Conservation (phyloP, 148 eudicot genomes). For the Polygonum maritimum region DNA sequence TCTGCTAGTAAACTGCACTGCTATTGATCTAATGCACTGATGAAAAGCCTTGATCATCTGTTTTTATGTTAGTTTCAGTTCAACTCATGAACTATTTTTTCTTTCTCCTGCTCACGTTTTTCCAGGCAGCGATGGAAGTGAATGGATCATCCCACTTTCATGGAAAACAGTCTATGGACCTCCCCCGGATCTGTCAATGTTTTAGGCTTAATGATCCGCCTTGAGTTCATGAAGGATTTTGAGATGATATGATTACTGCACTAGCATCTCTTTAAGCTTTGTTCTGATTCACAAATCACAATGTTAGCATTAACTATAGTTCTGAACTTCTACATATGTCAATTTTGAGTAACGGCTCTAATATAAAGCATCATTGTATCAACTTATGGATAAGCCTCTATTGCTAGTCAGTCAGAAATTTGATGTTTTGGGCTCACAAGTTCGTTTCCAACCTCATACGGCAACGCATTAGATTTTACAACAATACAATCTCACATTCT, state of each 20-base stretch:
- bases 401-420: too few species aligned
- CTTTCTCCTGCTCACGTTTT: neutral
- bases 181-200: conserved; percentile 79
- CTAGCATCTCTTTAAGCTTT: neutral
- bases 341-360: neutral
- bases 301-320: neutral
- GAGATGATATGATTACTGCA: neutral
- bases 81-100: neutral
- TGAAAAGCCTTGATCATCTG: neutral
- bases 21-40: neutral
- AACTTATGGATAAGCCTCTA: too few species aligned
- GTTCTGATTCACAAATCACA: neutral
- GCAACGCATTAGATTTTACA: too few species aligned
- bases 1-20: neutral
- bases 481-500: too few species aligned
- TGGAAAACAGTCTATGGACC: conserved; percentile 98
- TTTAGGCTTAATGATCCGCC: conserved; percentile 26
- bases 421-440: too few species aligned
- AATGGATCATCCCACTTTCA: conserved; percentile 81
- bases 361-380: neutral
- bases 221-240: neutral
- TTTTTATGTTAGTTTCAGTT: neutral
- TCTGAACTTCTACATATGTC: neutral
- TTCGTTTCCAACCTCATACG: too few species aligned
- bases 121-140: conserved; percentile 52